Conservation (phyloP, 1,139 yeast genomes). For the Petasospora fabianii region DNA sequence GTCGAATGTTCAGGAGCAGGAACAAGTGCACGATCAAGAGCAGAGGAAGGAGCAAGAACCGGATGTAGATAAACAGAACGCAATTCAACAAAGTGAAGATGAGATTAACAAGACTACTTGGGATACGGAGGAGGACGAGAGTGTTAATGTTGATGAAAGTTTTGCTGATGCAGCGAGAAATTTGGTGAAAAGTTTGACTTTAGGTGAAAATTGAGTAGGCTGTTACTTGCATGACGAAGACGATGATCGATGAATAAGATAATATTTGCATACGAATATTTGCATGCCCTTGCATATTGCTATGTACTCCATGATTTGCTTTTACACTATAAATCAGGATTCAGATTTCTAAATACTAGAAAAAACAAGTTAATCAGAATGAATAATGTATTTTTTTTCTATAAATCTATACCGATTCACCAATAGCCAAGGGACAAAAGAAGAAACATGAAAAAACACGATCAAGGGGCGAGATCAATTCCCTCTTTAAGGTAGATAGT, state of each 20-base stretch:
- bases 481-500: too few relatives aligned
- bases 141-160: slow-evolving; percentile 15
- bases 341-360: too few relatives aligned
- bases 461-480: neutral
- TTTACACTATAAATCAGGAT: too few relatives aligned
- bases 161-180: slow-evolving; percentile 26
- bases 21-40: too few relatives aligned
- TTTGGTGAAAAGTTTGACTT: slow-evolving; percentile 23
- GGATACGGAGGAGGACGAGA: slow-evolving; percentile 1
- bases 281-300: too few relatives aligned
- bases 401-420: slow-evolving; percentile 6
- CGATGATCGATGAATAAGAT: neutral
- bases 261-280: too few relatives aligned
- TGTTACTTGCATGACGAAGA: neutral
- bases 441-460: neutral
- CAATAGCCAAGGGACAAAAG: neutral
- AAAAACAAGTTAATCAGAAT: too few relatives aligned
- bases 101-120: neutral
- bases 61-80: too few relatives aligned
- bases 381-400: neutral
- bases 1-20: too few relatives aligned
- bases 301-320: too few relatives aligned
- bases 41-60: too few relatives aligned
- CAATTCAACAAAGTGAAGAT: neutral
- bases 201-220: too few relatives aligned